Evolutionary conservation across 1,284 basidiomycete genomes (phyloP).

Genomic region (Entoloma clypeatum): DNA sequence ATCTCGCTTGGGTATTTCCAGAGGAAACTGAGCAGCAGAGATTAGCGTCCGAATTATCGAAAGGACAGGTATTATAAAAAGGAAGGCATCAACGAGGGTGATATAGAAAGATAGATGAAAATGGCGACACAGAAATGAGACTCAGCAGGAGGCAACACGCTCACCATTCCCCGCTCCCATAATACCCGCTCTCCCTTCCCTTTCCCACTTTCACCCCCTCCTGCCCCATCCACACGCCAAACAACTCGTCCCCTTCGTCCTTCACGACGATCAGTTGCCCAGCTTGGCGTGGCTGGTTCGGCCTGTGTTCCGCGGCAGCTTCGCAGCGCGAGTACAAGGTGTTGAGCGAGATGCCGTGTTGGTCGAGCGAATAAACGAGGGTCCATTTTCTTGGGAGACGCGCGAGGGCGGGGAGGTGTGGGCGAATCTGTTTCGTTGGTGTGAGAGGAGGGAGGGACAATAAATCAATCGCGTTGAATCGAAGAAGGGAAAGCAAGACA

Average conservation of each 20-base stretch:
- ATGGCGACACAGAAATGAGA: no score
- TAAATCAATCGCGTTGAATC: no score
- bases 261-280: conserved; percentile 43
- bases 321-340: conserved; percentile 79
- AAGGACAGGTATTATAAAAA: no score
- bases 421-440: conserved; percentile 51
- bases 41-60: no score
- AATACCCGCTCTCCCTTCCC: conserved; percentile 63
- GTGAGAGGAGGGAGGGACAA: conserved; percentile 1
- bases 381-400: conserved; percentile 81
- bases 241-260: conserved; percentile 59
- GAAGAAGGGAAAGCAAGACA: conserved; percentile 12
- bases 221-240: conserved; percentile 83
- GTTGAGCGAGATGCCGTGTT: conserved; percentile 89
- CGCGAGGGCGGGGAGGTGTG: conserved; percentile 75
- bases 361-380: conserved; percentile 89
- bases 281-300: conserved; percentile 16
- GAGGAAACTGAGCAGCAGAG: conserved; percentile 61
- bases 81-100: no score
- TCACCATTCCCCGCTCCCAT: conserved; percentile 83
- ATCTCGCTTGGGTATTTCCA: conserved; percentile 57
- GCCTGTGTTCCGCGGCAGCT: conserved; percentile 22
- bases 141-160: no score
- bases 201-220: conserved; percentile 60
- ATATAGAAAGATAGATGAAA: no score